Conservation (phyloP, 495 filamentous ascomycete genomes). For the Daldinia vernicosa region DNA sequence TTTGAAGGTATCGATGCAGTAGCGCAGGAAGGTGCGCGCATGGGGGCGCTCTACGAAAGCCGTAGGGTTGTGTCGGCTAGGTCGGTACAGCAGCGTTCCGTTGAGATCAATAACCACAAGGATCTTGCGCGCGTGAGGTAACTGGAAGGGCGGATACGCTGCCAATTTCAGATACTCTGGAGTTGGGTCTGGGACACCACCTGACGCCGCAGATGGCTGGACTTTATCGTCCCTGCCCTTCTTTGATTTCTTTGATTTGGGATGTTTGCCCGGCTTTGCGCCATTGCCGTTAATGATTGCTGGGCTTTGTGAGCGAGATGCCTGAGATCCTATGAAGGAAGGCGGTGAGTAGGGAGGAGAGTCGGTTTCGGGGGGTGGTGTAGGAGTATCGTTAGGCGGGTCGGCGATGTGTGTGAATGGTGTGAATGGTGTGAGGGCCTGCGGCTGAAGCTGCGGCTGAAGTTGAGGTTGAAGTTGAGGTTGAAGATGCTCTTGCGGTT, state of each 20-base stretch:
- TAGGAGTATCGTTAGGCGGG: neutral
- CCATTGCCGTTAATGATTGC: neutral
- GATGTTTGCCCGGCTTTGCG: neutral
- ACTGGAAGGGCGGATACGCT: constrained; percentile 26
- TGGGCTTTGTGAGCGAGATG: neutral
- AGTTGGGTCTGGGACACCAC: constrained; percentile 59
- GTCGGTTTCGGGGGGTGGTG: constrained; percentile 1
- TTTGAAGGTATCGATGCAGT: constrained; percentile 70
- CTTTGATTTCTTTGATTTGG: neutral
- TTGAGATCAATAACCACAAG: constrained; percentile 93
- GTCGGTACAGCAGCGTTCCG: constrained; percentile 84
- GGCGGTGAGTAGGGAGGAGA: constrained; percentile 9
- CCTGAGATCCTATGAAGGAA: neutral
- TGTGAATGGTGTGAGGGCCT: neutral
- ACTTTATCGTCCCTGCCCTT: constrained; percentile 34
- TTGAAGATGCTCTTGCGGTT: neutral
- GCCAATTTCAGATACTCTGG: constrained; percentile 50
- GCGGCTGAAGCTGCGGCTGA: neutral
- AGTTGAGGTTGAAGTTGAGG: neutral
- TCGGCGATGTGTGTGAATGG: too few relatives aligned
- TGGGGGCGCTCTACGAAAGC: constrained; percentile 69
- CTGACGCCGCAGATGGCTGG: constrained; percentile 53
- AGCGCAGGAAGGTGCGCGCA: constrained; percentile 70
- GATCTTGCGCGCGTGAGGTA: constrained; percentile 55
- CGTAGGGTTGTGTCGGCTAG: constrained; percentile 55